phyloP scores from a whole-genome alignment of 768 basidiomycete species.

The Phaeotremella skinneri region DNA sequence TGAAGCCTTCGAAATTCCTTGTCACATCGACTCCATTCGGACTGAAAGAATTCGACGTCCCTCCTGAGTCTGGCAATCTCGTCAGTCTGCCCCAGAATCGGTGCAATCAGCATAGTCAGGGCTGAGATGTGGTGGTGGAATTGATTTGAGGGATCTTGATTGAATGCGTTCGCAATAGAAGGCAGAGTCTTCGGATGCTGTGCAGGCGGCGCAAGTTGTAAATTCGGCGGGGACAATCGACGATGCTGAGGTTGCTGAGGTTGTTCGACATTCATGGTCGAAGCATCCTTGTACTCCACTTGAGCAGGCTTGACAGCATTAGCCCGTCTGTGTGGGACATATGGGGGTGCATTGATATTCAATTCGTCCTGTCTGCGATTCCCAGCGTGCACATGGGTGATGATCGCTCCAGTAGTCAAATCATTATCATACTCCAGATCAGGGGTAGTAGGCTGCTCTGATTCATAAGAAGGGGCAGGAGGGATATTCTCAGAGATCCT shows the following conservation, averaged over 20 bases:
- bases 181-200: neutral
- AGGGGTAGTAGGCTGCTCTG: neutral
- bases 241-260: too few relatives aligned
- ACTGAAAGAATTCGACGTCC: conserved; percentile 37
- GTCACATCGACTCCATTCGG: conserved; percentile 19
- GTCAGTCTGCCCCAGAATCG: conserved; percentile 20
- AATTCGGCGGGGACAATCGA: too few relatives aligned
- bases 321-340: too few relatives aligned
- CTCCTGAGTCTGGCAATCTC: conserved; percentile 30
- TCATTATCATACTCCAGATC: neutral
- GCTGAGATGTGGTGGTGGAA: conserved; percentile 21
- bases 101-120: conserved; percentile 14
- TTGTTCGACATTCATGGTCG: too few relatives aligned
- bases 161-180: neutral
- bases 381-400: too few relatives aligned
- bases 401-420: too few relatives aligned
- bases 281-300: too few relatives aligned
- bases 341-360: too few relatives aligned
- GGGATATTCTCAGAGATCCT: neutral
- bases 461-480: neutral
- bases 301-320: too few relatives aligned
- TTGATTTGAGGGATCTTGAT: conserved; percentile 14
- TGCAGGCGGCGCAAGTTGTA: too few relatives aligned
- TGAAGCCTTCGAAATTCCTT: conserved; percentile 21
- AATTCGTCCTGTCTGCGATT: too few relatives aligned